These are phyloP conservation scores for Pestalotiopsis sp. DNA, from an alignment of 2,329 filamentous ascomycete species.

Conservation along the genomic window DNA sequence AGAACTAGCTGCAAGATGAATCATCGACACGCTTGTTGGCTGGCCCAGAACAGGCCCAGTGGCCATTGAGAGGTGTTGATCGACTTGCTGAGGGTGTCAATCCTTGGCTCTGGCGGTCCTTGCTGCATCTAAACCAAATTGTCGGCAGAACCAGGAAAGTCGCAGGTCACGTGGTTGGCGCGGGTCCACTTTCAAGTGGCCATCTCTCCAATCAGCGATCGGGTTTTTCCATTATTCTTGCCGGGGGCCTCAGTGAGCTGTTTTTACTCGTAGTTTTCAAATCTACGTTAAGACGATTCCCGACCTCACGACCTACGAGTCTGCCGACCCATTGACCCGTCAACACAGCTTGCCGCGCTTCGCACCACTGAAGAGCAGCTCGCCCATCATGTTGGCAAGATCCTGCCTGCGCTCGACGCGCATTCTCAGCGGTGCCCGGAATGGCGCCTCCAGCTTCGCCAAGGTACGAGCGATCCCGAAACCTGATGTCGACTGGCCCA, in stretches of 20 bases:
- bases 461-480: conserved; percentile 65
- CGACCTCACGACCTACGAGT: conserved; percentile 19
- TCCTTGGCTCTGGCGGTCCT: background rate
- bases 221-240: conserved; percentile 21
- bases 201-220: conserved; percentile 4
- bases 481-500: conserved; percentile 17
- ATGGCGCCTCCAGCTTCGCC: conserved; percentile 70
- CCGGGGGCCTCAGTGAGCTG: conserved; percentile 26
- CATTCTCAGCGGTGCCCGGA: conserved; percentile 77
- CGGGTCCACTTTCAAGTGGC: background rate
- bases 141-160: background rate
- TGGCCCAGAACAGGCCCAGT: background rate
- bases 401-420: conserved; percentile 88
- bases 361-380: conserved; percentile 43
- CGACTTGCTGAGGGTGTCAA: background rate
- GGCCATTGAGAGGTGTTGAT: background rate
- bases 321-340: conserved; percentile 20
- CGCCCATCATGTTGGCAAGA: conserved; percentile 86
- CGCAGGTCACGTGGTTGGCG: background rate
- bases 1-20: background rate
- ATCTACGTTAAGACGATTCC: conserved; percentile 6
- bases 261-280: conserved; percentile 17
- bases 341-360: conserved; percentile 26
- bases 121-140: background rate
- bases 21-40: background rate